A percentile compares a stretch with the other conserved stretches of the same genome.
Evolutionary conservation across 2,329 filamentous ascomycete species (phyloP).

Genomic region (Fusarium brachygibbosum): DNA sequence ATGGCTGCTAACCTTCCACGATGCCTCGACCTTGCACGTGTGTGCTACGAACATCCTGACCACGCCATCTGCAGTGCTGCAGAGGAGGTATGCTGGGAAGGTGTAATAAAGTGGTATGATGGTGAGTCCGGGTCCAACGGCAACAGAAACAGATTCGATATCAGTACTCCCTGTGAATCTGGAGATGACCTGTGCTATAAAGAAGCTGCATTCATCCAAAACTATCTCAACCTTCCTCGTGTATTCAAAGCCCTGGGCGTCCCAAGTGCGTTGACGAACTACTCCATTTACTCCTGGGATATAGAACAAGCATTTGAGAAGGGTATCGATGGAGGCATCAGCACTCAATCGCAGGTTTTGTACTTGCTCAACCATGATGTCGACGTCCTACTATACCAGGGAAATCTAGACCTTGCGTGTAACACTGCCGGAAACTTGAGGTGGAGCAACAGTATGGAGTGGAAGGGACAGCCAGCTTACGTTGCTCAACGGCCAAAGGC

Average conservation of each 20-base stretch:
- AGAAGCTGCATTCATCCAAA: slow-evolving; percentile 8
- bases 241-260: slow-evolving; percentile 23
- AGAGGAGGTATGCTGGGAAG: slow-evolving; percentile 28
- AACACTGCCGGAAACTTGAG: slow-evolving; percentile 40
- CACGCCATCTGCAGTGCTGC: slow-evolving; percentile 36
- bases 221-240: slow-evolving; percentile 7
- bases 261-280: background rate
- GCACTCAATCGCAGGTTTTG: slow-evolving; percentile 20
- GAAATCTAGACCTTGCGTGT: slow-evolving; percentile 41
- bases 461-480: slow-evolving; percentile 41
- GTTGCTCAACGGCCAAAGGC: slow-evolving; percentile 22
- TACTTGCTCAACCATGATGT: slow-evolving; percentile 21
- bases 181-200: slow-evolving; percentile 24
- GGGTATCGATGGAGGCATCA: slow-evolving; percentile 21
- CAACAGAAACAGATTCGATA: slow-evolving; percentile 24
- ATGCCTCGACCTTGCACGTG: slow-evolving; percentile 31
- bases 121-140: background rate
- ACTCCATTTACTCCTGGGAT: slow-evolving; percentile 9
- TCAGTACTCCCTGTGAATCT: slow-evolving; percentile 10
- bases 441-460: slow-evolving; percentile 34
- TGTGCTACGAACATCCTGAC: slow-evolving; percentile 40
- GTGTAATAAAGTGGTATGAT: slow-evolving; percentile 15
- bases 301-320: slow-evolving; percentile 4
- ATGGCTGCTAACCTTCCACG: slow-evolving; percentile 40
- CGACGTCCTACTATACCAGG: slow-evolving; percentile 40